phyloP scores from a whole-genome alignment of 352 stramenopile species.

The Bremia lactucae region DNA sequence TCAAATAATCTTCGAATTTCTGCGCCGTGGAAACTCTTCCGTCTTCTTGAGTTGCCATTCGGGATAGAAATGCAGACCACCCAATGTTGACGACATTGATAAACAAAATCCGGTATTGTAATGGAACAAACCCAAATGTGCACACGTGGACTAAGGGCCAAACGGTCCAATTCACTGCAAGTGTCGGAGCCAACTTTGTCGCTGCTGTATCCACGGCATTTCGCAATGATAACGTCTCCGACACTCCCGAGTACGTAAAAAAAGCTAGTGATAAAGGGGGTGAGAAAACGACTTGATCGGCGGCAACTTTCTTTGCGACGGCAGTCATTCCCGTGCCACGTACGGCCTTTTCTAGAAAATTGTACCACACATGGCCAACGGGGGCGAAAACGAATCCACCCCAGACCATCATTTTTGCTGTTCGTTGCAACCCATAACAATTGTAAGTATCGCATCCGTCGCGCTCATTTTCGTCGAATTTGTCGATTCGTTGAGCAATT shows the following conservation, averaged over 20 bases:
- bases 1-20: slow-evolving; percentile 13
- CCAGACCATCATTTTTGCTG: slow-evolving; percentile 73
- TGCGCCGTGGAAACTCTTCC: slow-evolving; percentile 2
- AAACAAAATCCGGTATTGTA: slow-evolving; percentile 39
- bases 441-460: slow-evolving; percentile 4
- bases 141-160: slow-evolving; percentile 33
- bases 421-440: slow-evolving; percentile 17
- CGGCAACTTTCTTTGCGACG: slow-evolving; percentile 29
- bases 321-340: slow-evolving; percentile 11
- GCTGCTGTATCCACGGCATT: slow-evolving; percentile 15
- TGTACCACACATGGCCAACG: slow-evolving; percentile 86
- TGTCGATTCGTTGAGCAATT: slow-evolving; percentile 42
- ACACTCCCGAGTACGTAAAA: slow-evolving; percentile 25
- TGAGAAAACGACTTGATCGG: slow-evolving; percentile 29
- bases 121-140: slow-evolving; percentile 34
- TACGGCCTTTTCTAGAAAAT: slow-evolving; percentile 57
- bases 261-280: slow-evolving; percentile 23
- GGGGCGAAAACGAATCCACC: slow-evolving; percentile 81
- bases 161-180: slow-evolving; percentile 32
- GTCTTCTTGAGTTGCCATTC: slow-evolving; percentile 23
- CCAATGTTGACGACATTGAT: slow-evolving; percentile 35
- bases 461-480: slow-evolving; percentile 1
- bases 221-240: slow-evolving; percentile 17
- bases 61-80: slow-evolving; percentile 35
- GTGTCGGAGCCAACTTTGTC: slow-evolving; percentile 24